phyloP scores from a whole-genome alignment of 106 monocot genomes.

The Allium cepa region DNA sequence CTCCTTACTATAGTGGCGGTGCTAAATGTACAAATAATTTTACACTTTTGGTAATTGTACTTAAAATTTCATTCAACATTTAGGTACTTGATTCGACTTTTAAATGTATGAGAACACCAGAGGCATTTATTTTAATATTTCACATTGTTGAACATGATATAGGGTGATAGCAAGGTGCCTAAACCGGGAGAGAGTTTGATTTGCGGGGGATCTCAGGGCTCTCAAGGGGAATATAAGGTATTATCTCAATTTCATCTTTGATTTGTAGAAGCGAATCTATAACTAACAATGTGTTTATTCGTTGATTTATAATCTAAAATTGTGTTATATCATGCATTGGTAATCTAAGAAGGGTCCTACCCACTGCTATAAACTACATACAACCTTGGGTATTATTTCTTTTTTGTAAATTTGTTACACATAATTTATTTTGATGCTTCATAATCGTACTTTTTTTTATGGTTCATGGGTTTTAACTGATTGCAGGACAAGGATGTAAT shows the following conservation, averaged over 20 bases:
- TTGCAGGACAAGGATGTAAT: no score
- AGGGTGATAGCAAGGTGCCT: conserved; percentile 45
- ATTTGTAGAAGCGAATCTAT: neutral
- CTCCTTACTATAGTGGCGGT: neutral
- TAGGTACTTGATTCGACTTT: neutral
- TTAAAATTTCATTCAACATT: no score
- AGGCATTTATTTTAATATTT: neutral
- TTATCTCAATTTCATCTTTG: neutral
- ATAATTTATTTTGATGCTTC: no score
- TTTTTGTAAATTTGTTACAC: no score
- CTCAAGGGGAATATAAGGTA: conserved; percentile 31
- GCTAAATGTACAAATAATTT: neutral
- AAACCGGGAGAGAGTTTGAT: conserved; percentile 22
- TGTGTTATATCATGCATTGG: neutral
- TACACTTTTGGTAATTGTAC: no score
- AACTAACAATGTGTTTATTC: neutral
- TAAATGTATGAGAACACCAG: neutral
- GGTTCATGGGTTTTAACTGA: no score
- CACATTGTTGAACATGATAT: neutral
- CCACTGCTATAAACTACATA: conserved; percentile 34
- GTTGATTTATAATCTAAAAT: neutral
- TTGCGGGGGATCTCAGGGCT: conserved; percentile 28
- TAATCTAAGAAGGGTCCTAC: conserved; percentile 30
- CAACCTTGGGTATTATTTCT: conserved; percentile 25
- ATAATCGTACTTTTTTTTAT: no score